Evolutionary conservation across 768 basidiomycete species (phyloP).

Genomic region (Brasilioporus rufonigricans): DNA sequence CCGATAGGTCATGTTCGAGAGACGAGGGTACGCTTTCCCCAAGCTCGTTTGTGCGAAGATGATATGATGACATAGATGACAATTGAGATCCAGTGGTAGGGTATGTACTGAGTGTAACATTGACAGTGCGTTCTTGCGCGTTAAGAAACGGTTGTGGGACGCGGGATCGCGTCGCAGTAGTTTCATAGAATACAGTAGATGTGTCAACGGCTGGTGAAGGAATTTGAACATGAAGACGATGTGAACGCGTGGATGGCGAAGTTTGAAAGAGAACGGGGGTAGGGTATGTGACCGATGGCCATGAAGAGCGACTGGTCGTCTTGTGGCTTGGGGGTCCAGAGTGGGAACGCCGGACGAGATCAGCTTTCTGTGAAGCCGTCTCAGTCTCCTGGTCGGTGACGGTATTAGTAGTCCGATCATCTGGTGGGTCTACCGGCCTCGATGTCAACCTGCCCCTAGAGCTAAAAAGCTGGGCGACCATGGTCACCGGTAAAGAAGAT

Average conservation of each 20-base stretch:
- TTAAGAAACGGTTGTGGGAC: constrained; percentile 18
- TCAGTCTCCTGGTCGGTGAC: constrained; percentile 6
- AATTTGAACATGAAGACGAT: constrained; percentile 30
- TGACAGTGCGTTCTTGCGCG: constrained; percentile 21
- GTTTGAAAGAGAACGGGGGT: constrained; percentile 52
- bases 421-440: constrained; percentile 7
- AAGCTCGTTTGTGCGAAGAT: constrained; percentile 20
- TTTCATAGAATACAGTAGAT: constrained; percentile 70
- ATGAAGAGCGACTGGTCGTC: constrained; percentile 35
- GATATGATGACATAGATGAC: constrained; percentile 34
- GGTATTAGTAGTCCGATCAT: constrained; percentile 2
- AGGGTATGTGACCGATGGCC: constrained; percentile 43
- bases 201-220: constrained; percentile 37
- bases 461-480: constrained; percentile 6
- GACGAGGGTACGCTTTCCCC: constrained; percentile 12
- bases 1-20: constrained; percentile 23
- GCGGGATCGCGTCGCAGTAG: constrained; percentile 38
- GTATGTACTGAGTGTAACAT: constrained; percentile 27
- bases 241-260: constrained; percentile 28
- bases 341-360: constrained; percentile 42
- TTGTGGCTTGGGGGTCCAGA: constrained; percentile 42
- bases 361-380: constrained; percentile 33
- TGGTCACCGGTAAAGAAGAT: constrained; percentile 10
- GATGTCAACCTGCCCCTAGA: constrained; percentile 29
- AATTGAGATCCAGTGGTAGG: constrained; percentile 31